Percentiles rank a stretch among this genome's conserved stretches.
Evolutionary conservation across 371 early-diverging fungal species (phyloP).

Genomic region (Chytridium lagenaria): DNA sequence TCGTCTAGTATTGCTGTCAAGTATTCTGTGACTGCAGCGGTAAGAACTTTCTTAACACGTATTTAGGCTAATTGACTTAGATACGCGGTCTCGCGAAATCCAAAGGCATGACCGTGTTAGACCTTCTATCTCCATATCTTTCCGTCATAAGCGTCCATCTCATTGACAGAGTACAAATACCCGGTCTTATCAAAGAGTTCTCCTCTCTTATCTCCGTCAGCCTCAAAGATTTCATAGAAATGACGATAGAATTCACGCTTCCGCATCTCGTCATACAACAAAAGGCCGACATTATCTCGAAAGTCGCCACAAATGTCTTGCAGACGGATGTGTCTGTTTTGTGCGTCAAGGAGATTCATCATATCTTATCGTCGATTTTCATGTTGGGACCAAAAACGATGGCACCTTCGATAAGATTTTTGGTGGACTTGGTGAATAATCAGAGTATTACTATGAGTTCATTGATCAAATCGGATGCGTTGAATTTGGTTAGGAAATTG

Average conservation of each 20-base stretch:
- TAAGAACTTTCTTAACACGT: not conserved
- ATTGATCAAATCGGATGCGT: slow-evolving; percentile 32
- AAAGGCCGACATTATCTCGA: slow-evolving; percentile 24
- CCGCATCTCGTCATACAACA: slow-evolving; percentile 41
- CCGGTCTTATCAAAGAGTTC: slow-evolving; percentile 29
- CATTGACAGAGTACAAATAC: slow-evolving; percentile 33
- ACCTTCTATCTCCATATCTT: slow-evolving; percentile 34
- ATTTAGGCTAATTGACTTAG: slow-evolving; percentile 17
- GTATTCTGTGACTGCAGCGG: slow-evolving; percentile 19
- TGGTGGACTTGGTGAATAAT: slow-evolving; percentile 19
- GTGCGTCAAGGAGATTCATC: slow-evolving; percentile 34
- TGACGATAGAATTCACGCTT: slow-evolving; percentile 33
- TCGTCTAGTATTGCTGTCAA: not conserved
- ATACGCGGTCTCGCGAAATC: slow-evolving; percentile 28
- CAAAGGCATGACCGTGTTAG: slow-evolving; percentile 17
- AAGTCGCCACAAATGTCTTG: slow-evolving; percentile 25
- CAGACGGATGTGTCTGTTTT: slow-evolving; percentile 20
- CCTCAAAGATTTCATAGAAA: slow-evolving; percentile 33
- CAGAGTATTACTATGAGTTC: slow-evolving; percentile 21
- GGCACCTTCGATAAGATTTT: slow-evolving; percentile 4
- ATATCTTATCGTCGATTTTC: slow-evolving; percentile 44
- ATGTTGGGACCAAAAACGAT: slow-evolving; percentile 30
- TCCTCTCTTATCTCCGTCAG: slow-evolving; percentile 28
- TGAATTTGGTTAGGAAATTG: slow-evolving; percentile 38
- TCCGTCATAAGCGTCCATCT: slow-evolving; percentile 35